These are phyloP conservation scores for Mucuna pruriens DNA, from an alignment of 306 rosid species.

Conservation along the genomic window DNA sequence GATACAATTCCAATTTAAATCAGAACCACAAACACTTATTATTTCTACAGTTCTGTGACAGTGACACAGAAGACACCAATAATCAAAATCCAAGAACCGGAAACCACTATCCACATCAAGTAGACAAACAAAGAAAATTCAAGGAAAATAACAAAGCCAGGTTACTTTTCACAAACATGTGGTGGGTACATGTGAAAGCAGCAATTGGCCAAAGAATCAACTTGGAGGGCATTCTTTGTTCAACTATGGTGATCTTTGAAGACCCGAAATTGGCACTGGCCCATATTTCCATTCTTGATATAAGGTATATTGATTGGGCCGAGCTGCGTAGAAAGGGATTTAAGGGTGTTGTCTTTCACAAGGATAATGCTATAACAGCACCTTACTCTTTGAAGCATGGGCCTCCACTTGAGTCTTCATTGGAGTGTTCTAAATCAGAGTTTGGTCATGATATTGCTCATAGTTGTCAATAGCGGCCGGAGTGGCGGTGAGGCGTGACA, in stretches of 20 bases:
- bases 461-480: too few relatives aligned
- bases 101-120: constrained; percentile 36
- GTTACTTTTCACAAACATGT: constrained; percentile 66
- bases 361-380: constrained; percentile 90
- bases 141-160: constrained; percentile 10
- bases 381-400: constrained; percentile 81
- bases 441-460: constrained; percentile 80
- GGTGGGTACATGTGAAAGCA: constrained; percentile 90
- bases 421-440: constrained; percentile 76
- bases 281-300: constrained; percentile 79
- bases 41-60: constrained; percentile 49
- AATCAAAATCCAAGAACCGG: constrained; percentile 41
- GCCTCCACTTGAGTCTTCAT: constrained; percentile 74
- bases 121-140: constrained; percentile 43
- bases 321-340: constrained; percentile 85
- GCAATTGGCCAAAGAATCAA: constrained; percentile 93
- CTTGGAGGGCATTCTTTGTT: constrained; percentile 65
- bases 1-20: constrained; percentile 46
- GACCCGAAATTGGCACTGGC: constrained; percentile 83
- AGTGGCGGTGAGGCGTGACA: too few relatives aligned
- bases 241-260: constrained; percentile 59
- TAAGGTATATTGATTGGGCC: constrained; percentile 84
- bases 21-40: constrained; percentile 39
- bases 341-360: constrained; percentile 94
- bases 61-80: constrained; percentile 36